These are phyloP conservation scores for Lactarius evosmus DNA, from an alignment of 768 basidiomycete genomes.

Conservation along the genomic window DNA sequence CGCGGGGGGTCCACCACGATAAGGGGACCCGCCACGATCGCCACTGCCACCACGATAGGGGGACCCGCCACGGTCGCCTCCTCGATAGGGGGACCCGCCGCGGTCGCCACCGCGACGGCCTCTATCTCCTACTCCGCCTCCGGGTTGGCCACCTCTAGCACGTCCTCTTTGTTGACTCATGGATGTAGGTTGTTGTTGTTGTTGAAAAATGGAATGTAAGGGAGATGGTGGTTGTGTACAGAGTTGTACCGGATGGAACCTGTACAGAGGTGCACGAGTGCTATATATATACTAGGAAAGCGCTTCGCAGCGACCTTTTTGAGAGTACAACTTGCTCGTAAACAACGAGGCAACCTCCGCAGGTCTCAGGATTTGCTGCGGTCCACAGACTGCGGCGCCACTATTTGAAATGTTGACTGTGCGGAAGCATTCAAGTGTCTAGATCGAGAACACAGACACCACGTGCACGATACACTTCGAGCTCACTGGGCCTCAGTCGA, in stretches of 20 bases:
- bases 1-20: slow-evolving; percentile 13
- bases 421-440: too few relatives aligned
- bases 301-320: background rate
- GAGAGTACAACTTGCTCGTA: background rate
- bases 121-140: slow-evolving; percentile 23
- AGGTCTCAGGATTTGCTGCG: background rate
- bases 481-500: too few relatives aligned
- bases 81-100: slow-evolving; percentile 11
- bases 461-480: too few relatives aligned
- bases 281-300: background rate
- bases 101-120: slow-evolving; percentile 22
- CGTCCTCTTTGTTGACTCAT: slow-evolving; percentile 26
- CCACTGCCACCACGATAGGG: slow-evolving; percentile 19
- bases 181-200: background rate
- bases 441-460: too few relatives aligned
- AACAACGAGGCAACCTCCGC: background rate
- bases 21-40: slow-evolving; percentile 8
- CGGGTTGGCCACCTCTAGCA: slow-evolving; percentile 21
- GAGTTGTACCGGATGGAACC: background rate
- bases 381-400: too few relatives aligned
- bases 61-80: slow-evolving; percentile 10
- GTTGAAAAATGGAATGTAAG: background rate
- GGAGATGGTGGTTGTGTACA: background rate
- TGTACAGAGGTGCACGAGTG: background rate
- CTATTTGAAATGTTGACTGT: too few relatives aligned